Conservation (phyloP, 2,329 filamentous ascomycete species). For the Beauveria scarabaeidicola region DNA sequence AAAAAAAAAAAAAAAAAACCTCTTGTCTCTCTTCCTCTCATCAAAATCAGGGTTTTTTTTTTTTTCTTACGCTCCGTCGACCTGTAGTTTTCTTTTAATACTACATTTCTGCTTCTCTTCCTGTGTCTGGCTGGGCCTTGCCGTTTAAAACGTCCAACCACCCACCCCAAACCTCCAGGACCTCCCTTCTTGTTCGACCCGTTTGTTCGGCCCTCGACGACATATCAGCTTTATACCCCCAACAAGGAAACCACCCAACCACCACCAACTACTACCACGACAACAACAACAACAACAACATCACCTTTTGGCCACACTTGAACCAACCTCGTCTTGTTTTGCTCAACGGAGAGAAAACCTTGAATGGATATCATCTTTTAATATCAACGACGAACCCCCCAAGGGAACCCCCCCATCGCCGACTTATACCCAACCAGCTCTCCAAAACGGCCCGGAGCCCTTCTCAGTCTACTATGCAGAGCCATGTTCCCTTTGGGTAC, state of each 20-base stretch:
- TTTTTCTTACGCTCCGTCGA: not conserved
- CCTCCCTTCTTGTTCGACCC: not conserved
- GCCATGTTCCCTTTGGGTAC: conserved; percentile 48
- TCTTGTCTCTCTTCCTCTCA: not conserved
- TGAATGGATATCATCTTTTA: conserved; percentile 8
- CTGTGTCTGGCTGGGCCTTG: not conserved
- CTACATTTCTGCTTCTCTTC: not conserved
- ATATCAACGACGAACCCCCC: not conserved
- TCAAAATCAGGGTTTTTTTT: conserved; percentile 2
- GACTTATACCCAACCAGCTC: not conserved
- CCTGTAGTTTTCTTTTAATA: conserved; percentile 8
- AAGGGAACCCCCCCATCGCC: not conserved
- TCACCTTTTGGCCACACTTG: not conserved
- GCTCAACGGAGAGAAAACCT: not conserved
- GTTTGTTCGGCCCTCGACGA: conserved; percentile 10
- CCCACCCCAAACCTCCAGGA: not conserved
- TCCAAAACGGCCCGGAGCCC: conserved; percentile 16
- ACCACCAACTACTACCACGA: not conserved
- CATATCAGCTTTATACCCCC: conserved; percentile 5
- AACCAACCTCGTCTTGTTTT: not conserved
- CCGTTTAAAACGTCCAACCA: not conserved
- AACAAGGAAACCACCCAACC: too few species aligned
- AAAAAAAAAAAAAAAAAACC: not conserved
- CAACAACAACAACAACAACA: not conserved
- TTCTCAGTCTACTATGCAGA: conserved; percentile 45